Base-by-base conservation (phyloP, 2,329 filamentous ascomycete species). In the Monosporascus sp. region DNA sequence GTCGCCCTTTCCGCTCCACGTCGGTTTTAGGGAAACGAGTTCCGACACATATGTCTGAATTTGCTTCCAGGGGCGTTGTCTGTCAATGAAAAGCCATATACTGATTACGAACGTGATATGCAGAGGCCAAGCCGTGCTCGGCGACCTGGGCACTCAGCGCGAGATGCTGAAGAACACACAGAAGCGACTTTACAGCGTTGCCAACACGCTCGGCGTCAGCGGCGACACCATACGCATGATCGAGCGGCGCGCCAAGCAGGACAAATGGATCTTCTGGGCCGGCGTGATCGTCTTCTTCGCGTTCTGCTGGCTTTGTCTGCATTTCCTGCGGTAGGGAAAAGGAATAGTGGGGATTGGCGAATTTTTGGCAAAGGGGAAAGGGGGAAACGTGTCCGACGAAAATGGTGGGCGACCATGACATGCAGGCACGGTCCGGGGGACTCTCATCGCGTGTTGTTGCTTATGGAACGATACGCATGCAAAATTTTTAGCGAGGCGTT, bases 221-320 rank as follows among this genome's bases (percentile, higher is more conserved):
- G 92, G 93, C 20, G 93, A 97, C 68, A 99, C 94, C 2, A 99
- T 99, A 59, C 85, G 94, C 47, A 97, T 94, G 90, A 88, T 99
- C 42, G 93, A 97, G 73, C 76, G 94, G 61, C 80, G 94, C 57
- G 91, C 94, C 49, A 88, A 85, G 70, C 89, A 97, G 75, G 94
- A 99, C 70, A 97, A 97, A 73, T 97, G 92, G 91, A 96, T 99
- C 37, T 99, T 99, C 70, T 89, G 88, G 80, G 88, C 77, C 0
- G 91, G 94, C 0, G 90, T 93, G 3, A 72, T 95, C 5, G 72
- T 94, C 37, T 99, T 99, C 70, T 89, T 97, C 64, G 67, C 82
- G 38, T 99, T 99, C 68, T 96, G 93, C 71, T 97, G 90, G 84
- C 73, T 94, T 58, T 91, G 96, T 52, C 68, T 99, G 66, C 88